Conservation (phyloP, 2,329 filamentous ascomycete genomes). For the Ceratocystis lukuohia region DNA sequence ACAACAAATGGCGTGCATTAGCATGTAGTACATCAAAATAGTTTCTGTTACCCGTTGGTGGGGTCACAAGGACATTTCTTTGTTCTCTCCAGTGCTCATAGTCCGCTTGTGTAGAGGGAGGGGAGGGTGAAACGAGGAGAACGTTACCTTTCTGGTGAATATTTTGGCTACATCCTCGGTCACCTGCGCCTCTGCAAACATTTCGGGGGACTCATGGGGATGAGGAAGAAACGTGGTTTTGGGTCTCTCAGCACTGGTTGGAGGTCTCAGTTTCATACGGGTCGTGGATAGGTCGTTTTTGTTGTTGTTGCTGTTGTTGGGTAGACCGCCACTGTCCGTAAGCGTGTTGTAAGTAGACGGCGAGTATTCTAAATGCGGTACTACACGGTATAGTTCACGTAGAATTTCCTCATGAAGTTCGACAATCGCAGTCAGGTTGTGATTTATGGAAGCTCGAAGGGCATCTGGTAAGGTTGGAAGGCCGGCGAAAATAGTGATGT, state of each 20-base stretch:
- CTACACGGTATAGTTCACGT: constrained; percentile 53
- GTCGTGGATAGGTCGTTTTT: not conserved
- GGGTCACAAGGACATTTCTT: not conserved
- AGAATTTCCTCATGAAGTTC: constrained; percentile 74
- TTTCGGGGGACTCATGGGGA: constrained; percentile 36
- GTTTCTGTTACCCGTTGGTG: not conserved
- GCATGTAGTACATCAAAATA: not conserved
- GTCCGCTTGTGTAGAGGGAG: not conserved
- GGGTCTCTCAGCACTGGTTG: not conserved
- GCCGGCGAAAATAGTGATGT: constrained; percentile 62
- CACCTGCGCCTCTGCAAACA: constrained; percentile 44
- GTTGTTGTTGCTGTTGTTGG: not conserved
- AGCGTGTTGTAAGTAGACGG: not conserved
- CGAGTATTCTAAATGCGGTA: constrained; percentile 53
- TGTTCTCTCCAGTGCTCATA: not conserved
- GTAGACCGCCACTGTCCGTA: not conserved
- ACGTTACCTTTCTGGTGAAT: constrained; percentile 43
- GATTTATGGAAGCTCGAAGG: constrained; percentile 59
- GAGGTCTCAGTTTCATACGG: constrained; percentile 29
- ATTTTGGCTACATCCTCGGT: constrained; percentile 48
- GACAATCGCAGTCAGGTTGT: constrained; percentile 66
- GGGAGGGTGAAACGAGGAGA: not conserved
- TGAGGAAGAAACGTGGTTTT: constrained; percentile 25
- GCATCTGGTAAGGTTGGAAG: constrained; percentile 50
- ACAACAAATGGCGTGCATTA: not conserved